Evolutionary conservation across 306 rosid genomes (phyloP).

Genomic region (Citrullus colocynthis): DNA sequence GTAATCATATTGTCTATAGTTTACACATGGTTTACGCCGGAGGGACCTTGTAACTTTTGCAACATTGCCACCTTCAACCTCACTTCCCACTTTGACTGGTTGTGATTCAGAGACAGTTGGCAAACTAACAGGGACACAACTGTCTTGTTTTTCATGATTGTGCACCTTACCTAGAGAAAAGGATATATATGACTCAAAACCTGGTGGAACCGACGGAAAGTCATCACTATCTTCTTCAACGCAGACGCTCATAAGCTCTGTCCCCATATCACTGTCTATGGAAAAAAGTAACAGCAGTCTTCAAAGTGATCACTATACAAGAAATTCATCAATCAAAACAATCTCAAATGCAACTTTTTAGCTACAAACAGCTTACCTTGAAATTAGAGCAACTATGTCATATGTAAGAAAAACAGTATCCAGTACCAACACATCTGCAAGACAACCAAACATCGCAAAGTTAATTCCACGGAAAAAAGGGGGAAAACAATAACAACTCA

Average conservation of each 20-base stretch:
- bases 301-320: slow-evolving; percentile 16
- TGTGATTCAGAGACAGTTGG: slow-evolving; percentile 33
- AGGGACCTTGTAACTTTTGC: slow-evolving; percentile 52
- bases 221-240: slow-evolving; percentile 86
- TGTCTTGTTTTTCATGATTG: slow-evolving; percentile 34
- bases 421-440: slow-evolving; percentile 6
- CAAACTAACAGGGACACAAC: slow-evolving; percentile 29
- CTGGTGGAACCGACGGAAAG: slow-evolving; percentile 94
- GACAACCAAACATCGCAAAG: slow-evolving; percentile 8
- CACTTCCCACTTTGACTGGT: slow-evolving; percentile 39
- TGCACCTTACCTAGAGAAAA: slow-evolving; percentile 41
- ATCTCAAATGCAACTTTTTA: neutral
- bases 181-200: slow-evolving; percentile 81
- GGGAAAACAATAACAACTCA: neutral
- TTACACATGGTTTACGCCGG: slow-evolving; percentile 56
- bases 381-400: slow-evolving; percentile 9
- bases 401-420: neutral
- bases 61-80: slow-evolving; percentile 25
- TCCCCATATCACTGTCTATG: slow-evolving; percentile 54
- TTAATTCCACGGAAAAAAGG: slow-evolving; percentile 7
- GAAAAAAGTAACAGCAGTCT: slow-evolving; percentile 8
- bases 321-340: slow-evolving; percentile 14
- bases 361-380: slow-evolving; percentile 4
- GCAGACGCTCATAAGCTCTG: slow-evolving; percentile 71
- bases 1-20: slow-evolving; percentile 38